Base-by-base conservation (phyloP, 2,329 filamentous ascomycete genomes). In the Fusarium sp. region DNA sequence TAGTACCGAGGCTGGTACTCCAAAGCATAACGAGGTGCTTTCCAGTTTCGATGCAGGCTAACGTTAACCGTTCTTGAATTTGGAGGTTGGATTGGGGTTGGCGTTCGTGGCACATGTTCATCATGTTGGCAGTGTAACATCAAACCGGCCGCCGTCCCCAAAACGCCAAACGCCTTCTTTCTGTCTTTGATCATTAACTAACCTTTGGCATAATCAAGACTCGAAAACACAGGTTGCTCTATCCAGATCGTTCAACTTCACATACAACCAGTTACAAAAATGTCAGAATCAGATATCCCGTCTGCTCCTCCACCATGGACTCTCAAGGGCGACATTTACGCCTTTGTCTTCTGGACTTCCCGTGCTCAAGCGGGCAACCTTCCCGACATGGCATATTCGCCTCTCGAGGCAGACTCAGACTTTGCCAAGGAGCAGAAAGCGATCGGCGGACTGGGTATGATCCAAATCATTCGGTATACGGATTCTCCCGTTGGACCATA, bases 401-500 rank as follows among this genome's bases (percentile, higher is more conserved):
- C 84, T 5, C 81, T 87, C 12, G 85, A 87, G 71, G 80, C 76
- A 8, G 61, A 66, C 0, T 84, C 84, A 0, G 34, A 68, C 1
- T 86, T 82, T 60, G 80, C 74, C 1, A 77, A 79, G 1, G 82
- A 81, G n/a, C 73, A 76, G 32, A 46, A 66, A 27, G 79, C 82
- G 8, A 68, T 80, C 18, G 84, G 85, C 18, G 85, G 86, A 0
- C 65, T 86, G 9, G 79, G 82, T 66, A 83, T 84, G 78, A 77
- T 87, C 18, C 85, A 87, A 75, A 75, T 88, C 57, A 79, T 88
- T 30, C 81, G 85, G 11, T 88, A 88, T 73, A 78, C 75, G 2
- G 81, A 86, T 22, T 84, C 81, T 6, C 85, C 85, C 0, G 85
- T 86, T 5, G 86, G 86, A 0, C 80, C 85, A 0, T 88, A 88